phyloP scores from a whole-genome alignment of 176 grass and related monocot species.

The Raddia guianensis region DNA sequence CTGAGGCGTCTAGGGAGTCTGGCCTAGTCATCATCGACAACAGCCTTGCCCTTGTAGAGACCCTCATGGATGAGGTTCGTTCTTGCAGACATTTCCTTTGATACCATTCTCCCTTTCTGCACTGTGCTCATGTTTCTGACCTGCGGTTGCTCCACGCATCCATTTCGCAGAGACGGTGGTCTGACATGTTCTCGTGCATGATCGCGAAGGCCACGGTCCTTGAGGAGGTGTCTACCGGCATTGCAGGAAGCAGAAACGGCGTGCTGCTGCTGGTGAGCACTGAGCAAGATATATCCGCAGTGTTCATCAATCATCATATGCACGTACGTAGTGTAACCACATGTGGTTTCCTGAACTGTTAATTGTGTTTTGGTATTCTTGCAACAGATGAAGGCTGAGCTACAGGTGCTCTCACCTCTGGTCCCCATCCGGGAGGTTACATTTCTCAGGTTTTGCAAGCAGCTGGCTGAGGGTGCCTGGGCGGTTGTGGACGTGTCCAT shows the following conservation, averaged over 20 bases:
- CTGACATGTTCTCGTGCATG: constrained; percentile 92
- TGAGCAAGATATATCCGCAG: background rate
- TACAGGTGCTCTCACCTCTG: constrained; percentile 89
- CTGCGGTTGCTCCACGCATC: background rate
- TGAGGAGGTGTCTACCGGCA: constrained; percentile 77
- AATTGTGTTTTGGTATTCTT: constrained; percentile 17
- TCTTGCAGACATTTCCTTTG: background rate
- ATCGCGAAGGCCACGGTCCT: constrained; percentile 72
- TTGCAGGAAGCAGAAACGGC: constrained; percentile 86
- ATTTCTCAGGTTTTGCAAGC: constrained; percentile 93
- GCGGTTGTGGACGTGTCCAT: constrained; percentile 83
- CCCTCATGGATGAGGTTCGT: constrained; percentile 75
- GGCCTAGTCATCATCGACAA: constrained; percentile 69
- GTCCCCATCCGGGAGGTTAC: constrained; percentile 80
- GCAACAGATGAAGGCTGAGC: constrained; percentile 87
- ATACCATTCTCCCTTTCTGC: background rate
- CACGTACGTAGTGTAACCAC: background rate
- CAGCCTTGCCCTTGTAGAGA: constrained; percentile 80
- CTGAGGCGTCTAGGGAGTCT: constrained; percentile 81
- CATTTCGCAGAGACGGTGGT: constrained; percentile 69
- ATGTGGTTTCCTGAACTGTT: constrained; percentile 6
- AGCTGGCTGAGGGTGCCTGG: constrained; percentile 81
- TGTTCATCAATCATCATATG: constrained; percentile 32
- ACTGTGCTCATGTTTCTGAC: constrained; percentile 8
- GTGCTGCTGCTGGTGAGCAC: constrained; percentile 76